Conservation (phyloP, 2,329 filamentous ascomycete species). For the Fusarium tupiense region DNA sequence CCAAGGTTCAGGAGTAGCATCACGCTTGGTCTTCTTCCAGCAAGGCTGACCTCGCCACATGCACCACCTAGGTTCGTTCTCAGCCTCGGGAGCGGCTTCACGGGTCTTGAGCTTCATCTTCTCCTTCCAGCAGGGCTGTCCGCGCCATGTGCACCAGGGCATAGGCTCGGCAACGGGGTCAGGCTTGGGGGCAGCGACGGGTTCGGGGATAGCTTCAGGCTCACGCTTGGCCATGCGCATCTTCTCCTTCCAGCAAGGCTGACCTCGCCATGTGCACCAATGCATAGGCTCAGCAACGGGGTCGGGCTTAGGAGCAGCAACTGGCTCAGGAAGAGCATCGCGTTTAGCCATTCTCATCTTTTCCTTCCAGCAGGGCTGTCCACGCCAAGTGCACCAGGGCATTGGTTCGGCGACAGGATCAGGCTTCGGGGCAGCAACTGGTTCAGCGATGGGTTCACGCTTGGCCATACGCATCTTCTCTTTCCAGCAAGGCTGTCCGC, state of each 20-base stretch:
- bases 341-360: background rate
- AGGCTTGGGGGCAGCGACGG: background rate
- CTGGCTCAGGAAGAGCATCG: accelerated
- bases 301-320: background rate
- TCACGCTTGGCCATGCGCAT: constrained; percentile 7
- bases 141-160: constrained; percentile 15
- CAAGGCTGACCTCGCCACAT: constrained; percentile 52
- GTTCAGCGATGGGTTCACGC: background rate
- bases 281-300: background rate
- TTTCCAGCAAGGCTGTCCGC: constrained; percentile 20
- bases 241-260: constrained; percentile 54
- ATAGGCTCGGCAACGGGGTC: background rate
- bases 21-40: constrained; percentile 48
- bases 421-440: background rate
- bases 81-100: background rate
- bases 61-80: constrained; percentile 45
- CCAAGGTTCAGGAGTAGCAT: constrained; percentile 8
- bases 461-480: background rate
- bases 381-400: constrained; percentile 7
- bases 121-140: constrained; percentile 28
- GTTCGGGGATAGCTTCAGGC: background rate
- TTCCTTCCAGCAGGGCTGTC: constrained; percentile 16
- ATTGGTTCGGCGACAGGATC: background rate
- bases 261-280: constrained; percentile 51
- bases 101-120: no score